Percentiles rank a stretch among this genome's conserved stretches.
phyloP scores from a whole-genome alignment of 768 basidiomycete genomes.

The Rhizopogon vinicolor region DNA sequence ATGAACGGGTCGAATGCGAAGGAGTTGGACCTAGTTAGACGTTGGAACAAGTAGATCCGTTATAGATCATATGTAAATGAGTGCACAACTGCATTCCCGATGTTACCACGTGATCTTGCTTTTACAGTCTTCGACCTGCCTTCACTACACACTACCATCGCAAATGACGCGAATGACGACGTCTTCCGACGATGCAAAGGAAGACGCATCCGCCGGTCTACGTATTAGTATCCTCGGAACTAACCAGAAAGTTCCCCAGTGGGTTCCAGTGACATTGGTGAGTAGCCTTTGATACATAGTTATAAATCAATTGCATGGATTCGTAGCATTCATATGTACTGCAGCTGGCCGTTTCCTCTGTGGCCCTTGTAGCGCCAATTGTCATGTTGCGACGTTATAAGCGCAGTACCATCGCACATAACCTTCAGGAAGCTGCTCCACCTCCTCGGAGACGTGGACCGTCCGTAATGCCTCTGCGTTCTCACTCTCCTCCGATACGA shows the following conservation, averaged over 20 bases:
- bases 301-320: too few species aligned
- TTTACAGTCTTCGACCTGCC: neutral
- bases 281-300: neutral
- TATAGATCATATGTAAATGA: too few species aligned
- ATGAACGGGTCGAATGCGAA: too few species aligned
- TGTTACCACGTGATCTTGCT: neutral
- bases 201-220: neutral
- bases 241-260: neutral
- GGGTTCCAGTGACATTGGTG: constrained; percentile 5
- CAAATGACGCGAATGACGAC: constrained; percentile 2
- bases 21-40: too few species aligned
- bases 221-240: neutral
- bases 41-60: too few species aligned
- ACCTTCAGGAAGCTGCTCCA: neutral
- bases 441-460: constrained; percentile 6
- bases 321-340: neutral
- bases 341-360: constrained; percentile 10
- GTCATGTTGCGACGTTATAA: constrained; percentile 9
- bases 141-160: neutral
- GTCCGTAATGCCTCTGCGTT: neutral
- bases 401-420: neutral
- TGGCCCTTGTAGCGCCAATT: constrained; percentile 10
- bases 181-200: neutral
- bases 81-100: neutral
- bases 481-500: neutral